Conservation (phyloP, 257 asterid species). For the Nicotiana tomentosiformis region DNA sequence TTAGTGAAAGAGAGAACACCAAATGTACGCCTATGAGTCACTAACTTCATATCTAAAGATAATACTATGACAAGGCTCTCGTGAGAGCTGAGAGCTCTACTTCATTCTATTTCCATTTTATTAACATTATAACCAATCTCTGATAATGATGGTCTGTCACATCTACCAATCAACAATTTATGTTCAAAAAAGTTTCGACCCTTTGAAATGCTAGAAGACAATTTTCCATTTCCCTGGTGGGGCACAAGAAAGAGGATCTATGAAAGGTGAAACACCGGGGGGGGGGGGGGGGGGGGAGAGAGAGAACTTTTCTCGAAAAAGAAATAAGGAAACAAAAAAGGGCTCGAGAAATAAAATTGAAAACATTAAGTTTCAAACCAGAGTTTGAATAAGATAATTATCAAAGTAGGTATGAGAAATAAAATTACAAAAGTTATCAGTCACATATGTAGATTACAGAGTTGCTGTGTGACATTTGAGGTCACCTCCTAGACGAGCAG, state of each 20-base stretch:
- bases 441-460: slow-evolving; percentile 36
- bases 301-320: background rate
- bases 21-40: too few species aligned
- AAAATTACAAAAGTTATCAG: slow-evolving; percentile 19
- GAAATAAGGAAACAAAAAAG: background rate
- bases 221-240: background rate
- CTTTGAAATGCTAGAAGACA: too few species aligned
- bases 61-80: too few species aligned
- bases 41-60: too few species aligned
- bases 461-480: slow-evolving; percentile 35
- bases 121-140: too few species aligned
- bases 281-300: too few species aligned
- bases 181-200: background rate
- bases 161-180: too few species aligned
- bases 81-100: too few species aligned
- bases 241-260: background rate
- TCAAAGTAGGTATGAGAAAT: slow-evolving; percentile 17
- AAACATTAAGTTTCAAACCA: slow-evolving; percentile 1
- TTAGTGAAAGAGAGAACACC: too few species aligned
- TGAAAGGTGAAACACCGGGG: background rate
- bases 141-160: too few species aligned
- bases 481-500: slow-evolving; percentile 42
- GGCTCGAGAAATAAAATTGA: background rate
- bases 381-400: slow-evolving; percentile 8
- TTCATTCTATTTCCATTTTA: too few species aligned